phyloP scores from a whole-genome alignment of 2,329 filamentous ascomycete species.

The Aspergillus versicolor region DNA sequence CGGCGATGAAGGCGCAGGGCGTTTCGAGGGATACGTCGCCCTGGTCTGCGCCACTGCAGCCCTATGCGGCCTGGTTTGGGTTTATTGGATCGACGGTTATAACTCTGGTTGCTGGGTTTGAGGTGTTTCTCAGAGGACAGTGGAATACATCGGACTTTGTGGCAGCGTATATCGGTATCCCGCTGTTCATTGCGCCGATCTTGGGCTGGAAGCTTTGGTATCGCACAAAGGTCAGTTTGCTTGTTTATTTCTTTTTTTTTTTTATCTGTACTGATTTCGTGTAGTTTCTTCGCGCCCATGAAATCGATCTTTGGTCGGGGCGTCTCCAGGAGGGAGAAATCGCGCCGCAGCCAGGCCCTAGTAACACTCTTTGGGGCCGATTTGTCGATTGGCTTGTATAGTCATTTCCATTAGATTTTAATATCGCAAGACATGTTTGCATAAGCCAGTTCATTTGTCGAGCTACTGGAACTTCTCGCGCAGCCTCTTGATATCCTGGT shows the following conservation, averaged over 20 bases:
- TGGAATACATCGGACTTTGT: not conserved
- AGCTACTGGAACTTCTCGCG: not conserved
- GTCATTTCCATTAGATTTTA: not conserved
- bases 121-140: not conserved
- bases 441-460: not conserved
- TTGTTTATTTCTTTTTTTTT: not conserved
- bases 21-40: slow-evolving; percentile 18
- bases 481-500: not conserved
- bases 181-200: not conserved
- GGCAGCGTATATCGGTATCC: not conserved
- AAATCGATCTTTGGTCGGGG: not conserved
- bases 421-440: not conserved
- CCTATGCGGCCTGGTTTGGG: not conserved
- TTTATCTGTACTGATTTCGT: not conserved
- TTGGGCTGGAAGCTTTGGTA: not conserved
- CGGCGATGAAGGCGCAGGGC: slow-evolving; percentile 43
- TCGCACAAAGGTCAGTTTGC: not conserved
- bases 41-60: not conserved
- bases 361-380: not conserved
- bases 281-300: not conserved
- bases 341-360: no score
- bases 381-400: not conserved
- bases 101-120: not conserved
- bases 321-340: not conserved
- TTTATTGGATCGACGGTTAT: not conserved